A percentile compares a stretch with the other conserved stretches of the same genome.
Evolutionary conservation across 1,284 basidiomycete species (phyloP).

Genomic region (Neonothopanus nambi): DNA sequence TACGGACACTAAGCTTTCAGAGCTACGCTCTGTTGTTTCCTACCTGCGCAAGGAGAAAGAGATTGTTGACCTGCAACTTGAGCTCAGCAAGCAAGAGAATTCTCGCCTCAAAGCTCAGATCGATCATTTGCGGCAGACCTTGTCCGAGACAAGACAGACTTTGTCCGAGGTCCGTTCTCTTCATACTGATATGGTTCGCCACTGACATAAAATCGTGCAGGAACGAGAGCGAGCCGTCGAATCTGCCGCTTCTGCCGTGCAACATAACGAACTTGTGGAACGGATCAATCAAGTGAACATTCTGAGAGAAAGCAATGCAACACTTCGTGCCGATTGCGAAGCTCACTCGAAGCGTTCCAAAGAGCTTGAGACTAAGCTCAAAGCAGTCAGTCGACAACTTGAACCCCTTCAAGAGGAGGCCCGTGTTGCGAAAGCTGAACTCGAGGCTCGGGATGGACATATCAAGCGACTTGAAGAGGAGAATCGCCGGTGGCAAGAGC

Average conservation of each 20-base stretch:
- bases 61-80: slow-evolving; percentile 85
- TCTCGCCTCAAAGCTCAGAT: slow-evolving; percentile 75
- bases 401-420: slow-evolving; percentile 78
- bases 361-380: slow-evolving; percentile 66
- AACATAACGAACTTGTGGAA: slow-evolving; percentile 85
- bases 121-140: slow-evolving; percentile 67
- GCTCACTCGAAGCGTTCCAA: slow-evolving; percentile 63
- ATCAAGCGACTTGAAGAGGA: slow-evolving; percentile 78
- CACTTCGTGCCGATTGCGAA: slow-evolving; percentile 78
- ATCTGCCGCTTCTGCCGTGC: slow-evolving; percentile 68
- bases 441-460: slow-evolving; percentile 71
- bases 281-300: slow-evolving; percentile 88
- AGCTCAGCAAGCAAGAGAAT: slow-evolving; percentile 85
- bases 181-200: slow-evolving; percentile 2
- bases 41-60: slow-evolving; percentile 90
- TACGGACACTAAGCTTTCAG: slow-evolving; percentile 60
- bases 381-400: slow-evolving; percentile 60
- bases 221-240: slow-evolving; percentile 78
- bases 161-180: slow-evolving; percentile 56
- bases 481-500: slow-evolving; percentile 81
- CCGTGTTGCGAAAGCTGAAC: slow-evolving; percentile 68
- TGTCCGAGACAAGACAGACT: slow-evolving; percentile 69
- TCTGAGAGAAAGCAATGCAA: slow-evolving; percentile 86
- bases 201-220: slow-evolving; percentile 38
- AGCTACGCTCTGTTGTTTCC: slow-evolving; percentile 79